Evolutionary conservation across 164 flowering plant species (phyloP).

Genomic region (Vitis rotundifolia): DNA sequence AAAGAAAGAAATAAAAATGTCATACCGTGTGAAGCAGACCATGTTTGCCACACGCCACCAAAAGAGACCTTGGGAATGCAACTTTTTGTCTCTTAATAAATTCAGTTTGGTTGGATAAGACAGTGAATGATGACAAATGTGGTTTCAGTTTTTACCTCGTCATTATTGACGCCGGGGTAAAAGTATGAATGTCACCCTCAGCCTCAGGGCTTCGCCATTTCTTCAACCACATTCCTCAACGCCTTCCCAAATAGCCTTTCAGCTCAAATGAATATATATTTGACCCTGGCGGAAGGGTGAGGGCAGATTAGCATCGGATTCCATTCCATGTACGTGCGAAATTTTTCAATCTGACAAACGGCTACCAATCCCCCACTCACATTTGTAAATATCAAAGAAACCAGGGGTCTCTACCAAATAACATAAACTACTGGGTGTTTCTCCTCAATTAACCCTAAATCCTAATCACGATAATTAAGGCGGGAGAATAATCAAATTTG

Average conservation of each 20-base stretch:
- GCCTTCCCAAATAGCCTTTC: no score
- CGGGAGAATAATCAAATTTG: slow-evolving; percentile 36
- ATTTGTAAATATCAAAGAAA: no score
- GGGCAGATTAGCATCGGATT: no score
- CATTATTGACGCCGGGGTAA: no score
- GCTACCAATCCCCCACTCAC: not conserved
- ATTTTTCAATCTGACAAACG: not conserved
- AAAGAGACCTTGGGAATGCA: slow-evolving; percentile 25
- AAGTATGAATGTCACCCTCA: no score
- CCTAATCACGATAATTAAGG: slow-evolving; percentile 19
- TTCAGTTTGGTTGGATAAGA: slow-evolving; percentile 32
- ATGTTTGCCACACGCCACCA: slow-evolving; percentile 13
- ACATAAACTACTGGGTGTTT: not conserved
- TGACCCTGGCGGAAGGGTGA: no score
- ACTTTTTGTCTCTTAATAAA: slow-evolving; percentile 8
- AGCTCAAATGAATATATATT: no score
- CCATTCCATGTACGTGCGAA: no score
- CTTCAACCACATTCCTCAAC: not conserved
- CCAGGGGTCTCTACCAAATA: not conserved
- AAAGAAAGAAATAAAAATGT: no score
- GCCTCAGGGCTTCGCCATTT: not conserved
- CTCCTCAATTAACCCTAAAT: not conserved
- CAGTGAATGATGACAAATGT: not conserved
- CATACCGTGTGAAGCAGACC: not conserved
- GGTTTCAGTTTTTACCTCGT: no score